phyloP scores from a whole-genome alignment of 2,329 filamentous ascomycete species.

The Reticulascus tulasneorum region DNA sequence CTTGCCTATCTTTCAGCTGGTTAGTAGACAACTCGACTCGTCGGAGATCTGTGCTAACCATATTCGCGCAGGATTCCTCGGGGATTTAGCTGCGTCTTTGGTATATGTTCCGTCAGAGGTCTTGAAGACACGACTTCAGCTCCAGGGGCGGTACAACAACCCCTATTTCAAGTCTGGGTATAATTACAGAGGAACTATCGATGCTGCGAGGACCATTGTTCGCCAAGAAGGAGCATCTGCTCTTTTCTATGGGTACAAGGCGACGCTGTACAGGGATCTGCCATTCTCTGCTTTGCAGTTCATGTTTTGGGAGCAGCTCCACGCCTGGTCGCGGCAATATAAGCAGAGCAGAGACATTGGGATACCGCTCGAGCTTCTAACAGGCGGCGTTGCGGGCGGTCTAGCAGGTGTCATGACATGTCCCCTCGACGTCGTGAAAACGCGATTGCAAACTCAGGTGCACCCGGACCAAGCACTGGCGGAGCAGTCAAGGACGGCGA shows the following conservation, averaged over 20 bases:
- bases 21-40: conserved; percentile 33
- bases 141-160: conserved; percentile 94
- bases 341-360: conserved; percentile 81
- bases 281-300: conserved; percentile 97
- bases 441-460: conserved; percentile 89
- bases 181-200: conserved; percentile 83
- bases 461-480: conserved; percentile 31
- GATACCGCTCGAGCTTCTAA: conserved; percentile 77
- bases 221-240: conserved; percentile 77
- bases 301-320: conserved; percentile 96
- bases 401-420: conserved; percentile 93
- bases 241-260: conserved; percentile 95
- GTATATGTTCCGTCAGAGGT: conserved; percentile 97
- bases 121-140: conserved; percentile 90
- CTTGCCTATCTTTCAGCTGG: conserved; percentile 83
- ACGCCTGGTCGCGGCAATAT: conserved; percentile 74
- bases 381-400: conserved; percentile 84
- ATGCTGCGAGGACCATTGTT: conserved; percentile 83
- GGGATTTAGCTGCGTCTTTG: conserved; percentile 85
- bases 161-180: conserved; percentile 91
- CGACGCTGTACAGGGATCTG: conserved; percentile 88
- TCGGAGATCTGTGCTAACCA: conserved; percentile 1
- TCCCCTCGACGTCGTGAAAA: conserved; percentile 96
- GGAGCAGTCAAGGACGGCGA: conserved; percentile 15
- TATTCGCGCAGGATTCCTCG: conserved; percentile 75